phyloP scores from a whole-genome alignment of 2,329 filamentous ascomycete species.

The Knufia fluminis region DNA sequence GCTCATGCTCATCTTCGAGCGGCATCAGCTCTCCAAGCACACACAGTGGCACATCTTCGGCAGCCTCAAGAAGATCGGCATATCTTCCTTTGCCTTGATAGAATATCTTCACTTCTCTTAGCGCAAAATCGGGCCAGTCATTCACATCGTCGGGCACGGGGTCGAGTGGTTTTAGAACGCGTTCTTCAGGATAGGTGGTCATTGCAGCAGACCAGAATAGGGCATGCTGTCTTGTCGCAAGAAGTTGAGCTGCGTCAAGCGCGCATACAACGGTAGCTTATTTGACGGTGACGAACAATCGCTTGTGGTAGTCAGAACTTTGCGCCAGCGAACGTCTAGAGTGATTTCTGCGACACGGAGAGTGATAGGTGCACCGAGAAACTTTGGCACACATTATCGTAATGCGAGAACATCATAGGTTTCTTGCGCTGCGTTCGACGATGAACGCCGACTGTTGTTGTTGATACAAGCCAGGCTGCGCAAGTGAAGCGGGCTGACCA shows the following conservation, averaged over 20 bases:
- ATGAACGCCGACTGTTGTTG: background rate
- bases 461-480: background rate
- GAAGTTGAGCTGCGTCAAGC: background rate
- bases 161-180: constrained; percentile 36
- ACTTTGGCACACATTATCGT: constrained; percentile 8
- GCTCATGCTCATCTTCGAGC: constrained; percentile 36
- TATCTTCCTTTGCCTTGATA: constrained; percentile 40
- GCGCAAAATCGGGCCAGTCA: constrained; percentile 51
- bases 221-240: constrained; percentile 15
- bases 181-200: constrained; percentile 28
- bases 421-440: background rate
- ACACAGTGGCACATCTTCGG: constrained; percentile 44
- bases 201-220: constrained; percentile 14
- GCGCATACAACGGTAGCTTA: background rate
- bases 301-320: background rate
- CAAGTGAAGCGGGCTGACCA: background rate
- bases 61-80: constrained; percentile 47
- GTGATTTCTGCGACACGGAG: constrained; percentile 5
- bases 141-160: constrained; percentile 40
- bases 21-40: constrained; percentile 45
- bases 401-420: background rate
- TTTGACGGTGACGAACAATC: background rate
- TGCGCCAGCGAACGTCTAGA: background rate
- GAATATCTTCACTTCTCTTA: constrained; percentile 47
- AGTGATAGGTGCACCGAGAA: constrained; percentile 3